Evolutionary conservation across 129 eudicot genomes (phyloP), one percentile per base, ranked within the genome.

Genomic region (Rutidosis leptorrhynchoides): DNA sequence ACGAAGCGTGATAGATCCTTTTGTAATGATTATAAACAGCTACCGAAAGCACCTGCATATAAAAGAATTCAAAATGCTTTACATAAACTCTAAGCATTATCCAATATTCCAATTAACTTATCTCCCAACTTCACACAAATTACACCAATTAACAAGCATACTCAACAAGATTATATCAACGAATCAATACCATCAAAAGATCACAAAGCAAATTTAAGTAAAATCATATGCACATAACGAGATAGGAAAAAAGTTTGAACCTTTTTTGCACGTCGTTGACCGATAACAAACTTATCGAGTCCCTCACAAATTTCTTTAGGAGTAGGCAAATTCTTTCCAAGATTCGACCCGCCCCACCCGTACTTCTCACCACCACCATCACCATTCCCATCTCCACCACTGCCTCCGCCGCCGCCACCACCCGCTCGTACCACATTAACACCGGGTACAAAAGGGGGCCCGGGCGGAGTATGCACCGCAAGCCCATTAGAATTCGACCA

Each of bases 11-110:
- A 58, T 80, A 78, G 62, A 93, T 88, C 85, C 98, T 85, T 73
- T 93, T 93, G 81, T 93, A 93, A 65, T 93, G 98, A 75, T 93
- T 93, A 78, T 93, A 84, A 55, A 93, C 98, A 73, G 96, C 98
- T 71, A 93, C 98, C 4, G 98, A 88, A 65, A 93, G 86, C 56
- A 88, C 98, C 98, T 93, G 79, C 23, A 24, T 33, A 49, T 43
- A 69, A 23, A 65, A 55, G 16, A 33, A 35, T 23, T 24, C 9
- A 32, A 6, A 53, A 54, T 65, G 16, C 14, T 64, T 23, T 22
- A 10, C 35, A 53, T 40, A 23, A 33, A 35, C 54, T 55, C 10
- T 2, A 8, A 69, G 24, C 30, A 68, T 16, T 35, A 55, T 30
- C 37, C 74, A 35, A 68, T 16, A 56, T 35, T 30, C 37, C 74